Evolutionary conservation across 2,329 filamentous ascomycete species (phyloP).

Genomic region (Teratosphaeria nubilosa): DNA sequence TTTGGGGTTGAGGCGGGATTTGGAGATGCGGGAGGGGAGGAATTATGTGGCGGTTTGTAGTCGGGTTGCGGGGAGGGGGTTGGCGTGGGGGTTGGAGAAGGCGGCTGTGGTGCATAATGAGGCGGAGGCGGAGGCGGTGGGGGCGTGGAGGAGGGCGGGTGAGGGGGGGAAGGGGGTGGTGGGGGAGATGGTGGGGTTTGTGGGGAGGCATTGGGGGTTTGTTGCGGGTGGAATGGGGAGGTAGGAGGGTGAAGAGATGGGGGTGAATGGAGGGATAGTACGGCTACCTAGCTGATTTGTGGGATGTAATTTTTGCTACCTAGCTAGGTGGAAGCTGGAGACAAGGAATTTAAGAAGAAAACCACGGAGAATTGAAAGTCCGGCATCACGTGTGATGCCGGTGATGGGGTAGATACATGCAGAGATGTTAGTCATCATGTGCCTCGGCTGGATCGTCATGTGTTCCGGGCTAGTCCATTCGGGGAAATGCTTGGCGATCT

Average conservation of each 20-base stretch:
- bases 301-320: no score
- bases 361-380: conserved; percentile 20
- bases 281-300: no score
- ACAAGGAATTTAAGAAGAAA: no score
- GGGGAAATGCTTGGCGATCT: no score
- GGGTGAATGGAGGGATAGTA: no score
- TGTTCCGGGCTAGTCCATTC: no score
- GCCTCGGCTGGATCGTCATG: neutral
- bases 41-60: neutral
- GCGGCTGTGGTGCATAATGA: neutral
- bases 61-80: neutral
- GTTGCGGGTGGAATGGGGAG: neutral
- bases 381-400: conserved; percentile 9
- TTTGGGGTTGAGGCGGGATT: neutral
- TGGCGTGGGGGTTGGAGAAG: neutral
- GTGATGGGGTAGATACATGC: no score
- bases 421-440: neutral
- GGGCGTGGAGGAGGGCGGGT: neutral
- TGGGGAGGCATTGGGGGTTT: neutral
- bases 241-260: neutral
- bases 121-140: neutral
- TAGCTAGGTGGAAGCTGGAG: no score
- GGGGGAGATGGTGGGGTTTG: neutral
- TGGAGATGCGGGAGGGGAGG: neutral
- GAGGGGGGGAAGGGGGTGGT: neutral